Percentiles rank a stretch among this genome's conserved stretches.
phyloP scores from a whole-genome alignment of 805 yeast species.

The Zygotorulaspora florentina region DNA sequence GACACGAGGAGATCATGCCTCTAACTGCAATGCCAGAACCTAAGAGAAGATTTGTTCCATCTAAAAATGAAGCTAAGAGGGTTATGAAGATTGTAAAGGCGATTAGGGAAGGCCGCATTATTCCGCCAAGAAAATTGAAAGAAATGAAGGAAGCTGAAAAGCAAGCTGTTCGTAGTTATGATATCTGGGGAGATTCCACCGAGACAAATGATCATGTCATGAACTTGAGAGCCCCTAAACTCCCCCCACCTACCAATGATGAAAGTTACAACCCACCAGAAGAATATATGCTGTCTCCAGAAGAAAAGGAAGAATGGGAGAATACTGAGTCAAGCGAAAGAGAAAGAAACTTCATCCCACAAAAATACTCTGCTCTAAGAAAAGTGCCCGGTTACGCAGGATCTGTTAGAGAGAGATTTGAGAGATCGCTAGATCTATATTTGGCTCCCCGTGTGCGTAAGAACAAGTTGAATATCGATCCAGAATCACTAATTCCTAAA shows the following conservation, averaged over 20 bases:
- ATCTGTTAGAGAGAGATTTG: constrained; percentile 83
- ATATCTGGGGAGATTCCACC: constrained; percentile 80
- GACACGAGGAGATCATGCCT: constrained; percentile 82
- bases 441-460: constrained; percentile 94
- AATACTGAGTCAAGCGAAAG: constrained; percentile 70
- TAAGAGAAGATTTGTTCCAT: constrained; percentile 92
- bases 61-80: constrained; percentile 93
- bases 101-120: constrained; percentile 90
- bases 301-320: constrained; percentile 71
- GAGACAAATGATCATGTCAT: constrained; percentile 67
- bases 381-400: constrained; percentile 92
- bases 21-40: constrained; percentile 94
- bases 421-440: constrained; percentile 88
- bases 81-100: constrained; percentile 96
- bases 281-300: constrained; percentile 79
- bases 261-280: constrained; percentile 97
- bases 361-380: constrained; percentile 75
- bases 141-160: constrained; percentile 48
- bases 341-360: constrained; percentile 74
- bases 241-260: constrained; percentile 94
- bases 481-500: constrained; percentile 92
- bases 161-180: constrained; percentile 56
- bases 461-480: constrained; percentile 87
- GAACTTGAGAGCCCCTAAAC: constrained; percentile 91
- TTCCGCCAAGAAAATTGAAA: constrained; percentile 61